Conservation (phyloP, 2,329 filamentous ascomycete species). For the Beauveria rudraprayagi region DNA sequence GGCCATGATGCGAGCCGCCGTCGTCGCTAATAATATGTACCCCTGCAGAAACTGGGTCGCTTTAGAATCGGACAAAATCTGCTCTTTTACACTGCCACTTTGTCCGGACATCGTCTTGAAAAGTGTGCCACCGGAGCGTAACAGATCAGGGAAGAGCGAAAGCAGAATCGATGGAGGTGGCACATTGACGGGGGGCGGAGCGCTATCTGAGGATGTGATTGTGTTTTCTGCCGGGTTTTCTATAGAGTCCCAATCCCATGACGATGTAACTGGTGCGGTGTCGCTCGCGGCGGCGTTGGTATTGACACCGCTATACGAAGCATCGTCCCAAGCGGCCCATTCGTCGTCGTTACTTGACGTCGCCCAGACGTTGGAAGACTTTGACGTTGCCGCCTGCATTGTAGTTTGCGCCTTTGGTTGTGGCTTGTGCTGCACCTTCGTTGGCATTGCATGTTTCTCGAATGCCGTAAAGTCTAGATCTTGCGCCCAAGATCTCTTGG, state of each 20-base stretch:
- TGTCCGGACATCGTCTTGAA: constrained; percentile 58
- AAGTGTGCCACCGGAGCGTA: constrained; percentile 57
- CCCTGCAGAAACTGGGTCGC: constrained; percentile 56
- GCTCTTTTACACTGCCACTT: constrained; percentile 48
- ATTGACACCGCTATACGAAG: constrained; percentile 20
- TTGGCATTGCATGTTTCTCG: background rate
- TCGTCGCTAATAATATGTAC: constrained; percentile 55
- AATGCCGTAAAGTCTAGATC: background rate
- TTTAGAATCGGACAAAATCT: constrained; percentile 54
- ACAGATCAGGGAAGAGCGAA: constrained; percentile 63
- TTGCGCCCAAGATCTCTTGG: background rate
- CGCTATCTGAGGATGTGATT: constrained; percentile 21
- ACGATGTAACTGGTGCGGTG: constrained; percentile 17
- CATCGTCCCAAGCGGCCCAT: constrained; percentile 46
- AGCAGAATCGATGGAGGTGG: constrained; percentile 81
- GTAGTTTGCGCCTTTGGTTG: background rate
- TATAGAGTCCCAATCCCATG: constrained; percentile 45
- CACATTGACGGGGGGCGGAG: constrained; percentile 69
- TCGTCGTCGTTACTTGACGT: constrained; percentile 30
- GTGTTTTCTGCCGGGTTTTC: constrained; percentile 20
- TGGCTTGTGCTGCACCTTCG: background rate
- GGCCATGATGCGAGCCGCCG: constrained; percentile 72
- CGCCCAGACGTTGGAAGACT: background rate
- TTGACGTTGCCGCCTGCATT: background rate
- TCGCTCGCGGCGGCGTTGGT: constrained; percentile 10